Conservation (phyloP, 441 rosid genomes). For the Populus hybrid region DNA sequence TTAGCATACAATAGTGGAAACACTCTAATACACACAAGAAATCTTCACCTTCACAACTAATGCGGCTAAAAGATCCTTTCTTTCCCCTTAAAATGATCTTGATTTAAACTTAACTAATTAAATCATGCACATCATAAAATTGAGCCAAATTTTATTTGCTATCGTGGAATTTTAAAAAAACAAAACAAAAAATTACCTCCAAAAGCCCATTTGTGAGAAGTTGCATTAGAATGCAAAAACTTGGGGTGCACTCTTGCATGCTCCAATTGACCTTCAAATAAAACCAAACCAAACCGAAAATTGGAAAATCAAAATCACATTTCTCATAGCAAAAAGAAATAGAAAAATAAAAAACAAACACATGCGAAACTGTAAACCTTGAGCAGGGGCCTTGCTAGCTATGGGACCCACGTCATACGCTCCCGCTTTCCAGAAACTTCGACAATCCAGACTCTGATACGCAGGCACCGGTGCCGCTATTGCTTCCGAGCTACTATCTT, state of each 20-base stretch:
- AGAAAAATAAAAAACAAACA: neutral
- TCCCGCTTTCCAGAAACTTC: conserved; percentile 94
- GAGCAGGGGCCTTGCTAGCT: conserved; percentile 17
- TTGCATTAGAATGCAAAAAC: conserved; percentile 96
- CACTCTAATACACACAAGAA: neutral
- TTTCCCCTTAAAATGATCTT: neutral
- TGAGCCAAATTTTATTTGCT: neutral
- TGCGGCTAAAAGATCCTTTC: neutral
- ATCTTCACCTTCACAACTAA: neutral
- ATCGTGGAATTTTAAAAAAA: neutral
- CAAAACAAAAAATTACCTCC: conserved; percentile 51
- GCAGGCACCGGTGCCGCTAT: conserved; percentile 17
- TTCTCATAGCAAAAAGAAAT: neutral
- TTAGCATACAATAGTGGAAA: neutral
- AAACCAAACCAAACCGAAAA: neutral
- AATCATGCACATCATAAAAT: neutral
- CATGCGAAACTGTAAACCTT: conserved; percentile 33
- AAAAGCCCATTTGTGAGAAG: conserved; percentile 98
- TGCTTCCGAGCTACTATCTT: neutral
- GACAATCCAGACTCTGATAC: conserved; percentile 37
- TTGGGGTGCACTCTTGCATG: conserved; percentile 93
- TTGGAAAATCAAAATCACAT: neutral
- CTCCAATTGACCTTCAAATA: conserved; percentile 52
- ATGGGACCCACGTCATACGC: conserved; percentile 29
- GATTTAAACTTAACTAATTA: neutral